Evolutionary conservation across 331 rosid genomes (phyloP), one percentile per base, ranked within the genome.

Genomic region (Ulmus americana): DNA sequence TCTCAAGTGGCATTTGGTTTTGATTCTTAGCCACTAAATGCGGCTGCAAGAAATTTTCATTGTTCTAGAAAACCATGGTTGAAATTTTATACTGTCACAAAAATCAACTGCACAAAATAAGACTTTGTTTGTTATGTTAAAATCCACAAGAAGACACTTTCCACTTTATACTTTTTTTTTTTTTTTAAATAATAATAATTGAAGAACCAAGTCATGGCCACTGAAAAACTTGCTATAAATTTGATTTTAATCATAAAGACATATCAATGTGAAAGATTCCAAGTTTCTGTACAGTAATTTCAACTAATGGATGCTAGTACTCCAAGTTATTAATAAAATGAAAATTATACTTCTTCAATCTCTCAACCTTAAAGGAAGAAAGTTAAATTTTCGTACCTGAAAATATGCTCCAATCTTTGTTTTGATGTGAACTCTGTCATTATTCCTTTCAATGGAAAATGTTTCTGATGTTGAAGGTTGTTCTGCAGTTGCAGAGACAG

Each of bases 371-470:
- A 71, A 52, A 46, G 45, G 55, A 12, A 55, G 64, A 49, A 51
- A 57, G 38, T 45, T 22, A 55, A 62, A 70, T 59, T 45, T 41
- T 10, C 22, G 45, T 51, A 91, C 98, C 95, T 92, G 96, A 22
- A 92, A 69, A 82, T 85, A 83, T 6, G 73, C 76, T 47, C 86
- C 91, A 63, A 43, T 78, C 64, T 70, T 83, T 22, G 72, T 76
- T 73, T 81, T 86, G 62, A 92, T 68, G 77, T 89, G 98, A 78
- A 92, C 75, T 56, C 79, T 88, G 43, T 57, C 74, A 15, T 81
- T 80, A 52, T 80, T 83, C 49, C 81, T 78, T 74, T 89, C 90
- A 64, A 89, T 70, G 42, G 63, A 54, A 75, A 83, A 89, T 55
- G 85, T 81, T 67, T 80, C 92, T 49, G 86, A 69, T 50, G 76